Conservation (phyloP, 441 rosid genomes). For the Melastoma candidum region DNA sequence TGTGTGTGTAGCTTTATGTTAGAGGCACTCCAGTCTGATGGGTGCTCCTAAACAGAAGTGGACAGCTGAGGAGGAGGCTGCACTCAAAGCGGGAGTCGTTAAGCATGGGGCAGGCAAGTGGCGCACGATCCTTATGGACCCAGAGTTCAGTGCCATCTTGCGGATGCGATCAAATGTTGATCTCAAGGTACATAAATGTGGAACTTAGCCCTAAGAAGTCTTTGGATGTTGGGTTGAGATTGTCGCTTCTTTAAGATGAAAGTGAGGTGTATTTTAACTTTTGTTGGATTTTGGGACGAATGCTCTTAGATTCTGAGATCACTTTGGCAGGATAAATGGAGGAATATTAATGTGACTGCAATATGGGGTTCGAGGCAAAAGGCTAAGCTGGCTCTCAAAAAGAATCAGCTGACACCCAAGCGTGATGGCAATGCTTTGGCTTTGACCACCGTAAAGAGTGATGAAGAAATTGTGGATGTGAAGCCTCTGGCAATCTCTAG, state of each 20-base stretch:
- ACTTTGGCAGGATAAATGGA: constrained; percentile 53
- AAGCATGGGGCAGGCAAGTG: constrained; percentile 98
- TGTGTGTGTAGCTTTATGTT: too few species aligned
- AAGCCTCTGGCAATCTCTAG: constrained; percentile 27
- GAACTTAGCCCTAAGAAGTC: too few species aligned
- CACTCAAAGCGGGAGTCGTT: constrained; percentile 78
- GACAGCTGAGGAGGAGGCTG: constrained; percentile 96
- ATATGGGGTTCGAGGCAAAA: constrained; percentile 60
- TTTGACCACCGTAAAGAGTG: constrained; percentile 22
- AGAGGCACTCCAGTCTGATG: constrained; percentile 27
- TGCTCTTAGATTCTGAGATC: too few species aligned
- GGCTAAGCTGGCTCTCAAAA: constrained; percentile 48
- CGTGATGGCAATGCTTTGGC: constrained; percentile 24
- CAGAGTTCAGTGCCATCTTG: too few species aligned
- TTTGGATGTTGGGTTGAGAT: too few species aligned
- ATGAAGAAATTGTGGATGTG: constrained; percentile 24
- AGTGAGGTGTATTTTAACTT: too few species aligned
- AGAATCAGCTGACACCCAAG: constrained; percentile 21
- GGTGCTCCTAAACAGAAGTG: constrained; percentile 99
- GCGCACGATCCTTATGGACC: constrained; percentile 95
- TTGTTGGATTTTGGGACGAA: too few species aligned
- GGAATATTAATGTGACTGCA: constrained; percentile 54
- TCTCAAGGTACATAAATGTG: too few species aligned
- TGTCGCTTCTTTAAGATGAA: too few species aligned
- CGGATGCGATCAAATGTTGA: constrained; percentile 11